phyloP scores from a whole-genome alignment of 163 green algal genomes.

The Chlorella variabilis region DNA sequence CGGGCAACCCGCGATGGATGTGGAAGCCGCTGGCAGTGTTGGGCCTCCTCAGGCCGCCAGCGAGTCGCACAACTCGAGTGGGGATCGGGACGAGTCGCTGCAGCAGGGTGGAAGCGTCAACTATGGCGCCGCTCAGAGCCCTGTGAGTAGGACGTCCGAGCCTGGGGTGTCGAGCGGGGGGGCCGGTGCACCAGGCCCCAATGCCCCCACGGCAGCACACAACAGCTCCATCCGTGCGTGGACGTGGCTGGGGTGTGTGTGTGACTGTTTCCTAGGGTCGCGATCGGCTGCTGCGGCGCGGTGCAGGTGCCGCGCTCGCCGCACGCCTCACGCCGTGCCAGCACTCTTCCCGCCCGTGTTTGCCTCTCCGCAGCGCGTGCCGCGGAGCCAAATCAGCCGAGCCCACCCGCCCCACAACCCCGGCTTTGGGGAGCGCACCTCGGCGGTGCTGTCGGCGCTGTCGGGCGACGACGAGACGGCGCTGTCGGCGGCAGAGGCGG shows the following conservation, averaged over 20 bases:
- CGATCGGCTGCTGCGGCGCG: no score
- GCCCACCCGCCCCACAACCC: slow-evolving; percentile 19
- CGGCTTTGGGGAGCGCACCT: slow-evolving; percentile 29
- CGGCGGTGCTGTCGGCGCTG: slow-evolving; percentile 35
- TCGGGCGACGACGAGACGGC: slow-evolving; percentile 40
- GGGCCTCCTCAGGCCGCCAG: background rate
- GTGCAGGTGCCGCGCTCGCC: no score
- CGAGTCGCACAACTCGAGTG: background rate
- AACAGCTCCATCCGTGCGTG: no score
- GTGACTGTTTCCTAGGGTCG: no score
- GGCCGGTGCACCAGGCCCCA: no score
- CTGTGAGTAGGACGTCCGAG: background rate
- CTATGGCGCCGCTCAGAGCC: background rate
- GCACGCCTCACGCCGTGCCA: no score
- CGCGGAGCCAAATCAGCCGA: slow-evolving; percentile 39
- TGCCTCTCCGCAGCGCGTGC: slow-evolving; percentile 45
- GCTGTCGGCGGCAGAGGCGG: slow-evolving; percentile 32
- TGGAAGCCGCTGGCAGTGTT: slow-evolving; percentile 10
- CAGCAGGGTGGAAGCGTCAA: slow-evolving; percentile 25
- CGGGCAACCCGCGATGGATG: no score
- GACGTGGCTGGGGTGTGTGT: no score
- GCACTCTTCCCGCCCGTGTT: no score
- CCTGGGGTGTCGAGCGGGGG: no score
- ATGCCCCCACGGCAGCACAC: no score
- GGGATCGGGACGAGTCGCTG: background rate